Base-by-base conservation (phyloP, 192 early-diverging fungal genomes). In the Coemansia javaensis region DNA sequence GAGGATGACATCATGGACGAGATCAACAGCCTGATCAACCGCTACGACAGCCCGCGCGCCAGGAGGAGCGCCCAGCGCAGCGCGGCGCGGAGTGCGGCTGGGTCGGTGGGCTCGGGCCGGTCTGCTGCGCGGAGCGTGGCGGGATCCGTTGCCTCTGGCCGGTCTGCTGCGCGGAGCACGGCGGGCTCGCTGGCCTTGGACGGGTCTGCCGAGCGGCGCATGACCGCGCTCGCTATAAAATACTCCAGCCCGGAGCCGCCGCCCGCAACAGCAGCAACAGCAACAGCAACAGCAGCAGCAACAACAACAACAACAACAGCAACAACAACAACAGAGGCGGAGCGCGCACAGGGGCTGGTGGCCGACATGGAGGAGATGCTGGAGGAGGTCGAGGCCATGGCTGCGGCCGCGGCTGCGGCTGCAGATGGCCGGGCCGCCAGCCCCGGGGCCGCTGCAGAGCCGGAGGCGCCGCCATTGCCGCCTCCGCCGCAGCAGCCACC, bases 331-430 rank as follows among this genome's bases (percentile, higher is more conserved):
- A n/a, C n/a, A n/a, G 43, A 51, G 1, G 28, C 32, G 7, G 24
- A 24, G 20, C 44, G 46, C 1, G 56, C 57, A 13, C 50, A 40
- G 34, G 53, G 58, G 2, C 39, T 73, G 32, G 63, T 66, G 32
- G 58, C 70, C 1, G 70, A 67, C 22, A 67, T 74, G 70, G 64
- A 66, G 33, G 70, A 67, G 44, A 55, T 74, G 55, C 50, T 66
- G 5, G 64, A 62, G 21, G 70, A 74, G 27, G 64, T 34, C 6
- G 70, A 66, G n/a, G 58, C 60, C 2, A 56, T 48, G 38, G 49
- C 25, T 7, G 28, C 25, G 11, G 32, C 7, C 15, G 27, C 8
- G 12, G 28, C 21, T 14, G 11, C 4, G 20, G 25, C 24, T 11
- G 44, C 21, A 16, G 35, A 3, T 30, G n/a, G n/a, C n/a, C n/a